These are phyloP conservation scores for Fusarium anthophilum DNA, from an alignment of 2,329 filamentous ascomycete species.

Conservation along the genomic window DNA sequence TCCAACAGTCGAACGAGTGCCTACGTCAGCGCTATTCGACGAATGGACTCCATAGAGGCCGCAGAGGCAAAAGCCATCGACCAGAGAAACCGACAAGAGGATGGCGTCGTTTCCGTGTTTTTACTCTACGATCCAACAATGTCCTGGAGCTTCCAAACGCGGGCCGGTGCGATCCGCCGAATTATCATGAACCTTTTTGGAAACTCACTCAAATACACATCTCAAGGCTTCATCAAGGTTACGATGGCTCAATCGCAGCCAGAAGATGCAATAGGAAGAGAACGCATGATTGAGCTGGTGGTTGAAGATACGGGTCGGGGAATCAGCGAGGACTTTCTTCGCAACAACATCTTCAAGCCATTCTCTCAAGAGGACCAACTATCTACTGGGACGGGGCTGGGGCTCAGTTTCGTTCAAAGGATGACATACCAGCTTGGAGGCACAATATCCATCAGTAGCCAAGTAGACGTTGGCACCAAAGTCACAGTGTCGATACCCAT, in stretches of 20 bases:
- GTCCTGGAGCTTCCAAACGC: conserved; percentile 62
- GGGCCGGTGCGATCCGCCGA: conserved; percentile 59
- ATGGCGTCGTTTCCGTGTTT: background rate
- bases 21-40: background rate
- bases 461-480: conserved; percentile 48
- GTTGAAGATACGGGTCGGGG: conserved; percentile 73
- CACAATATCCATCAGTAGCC: conserved; percentile 63
- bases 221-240: conserved; percentile 43
- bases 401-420: conserved; percentile 69
- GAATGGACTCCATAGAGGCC: background rate
- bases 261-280: background rate
- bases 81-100: background rate
- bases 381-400: conserved; percentile 68
- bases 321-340: conserved; percentile 69
- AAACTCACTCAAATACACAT: conserved; percentile 70
- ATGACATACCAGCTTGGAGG: conserved; percentile 68
- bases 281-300: conserved; percentile 47
- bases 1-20: background rate
- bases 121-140: background rate
- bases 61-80: background rate
- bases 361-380: conserved; percentile 72
- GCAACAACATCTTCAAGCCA: conserved; percentile 68
- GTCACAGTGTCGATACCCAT: conserved; percentile 47
- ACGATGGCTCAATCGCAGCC: conserved; percentile 30
- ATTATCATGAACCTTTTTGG: conserved; percentile 72